phyloP scores from a whole-genome alignment of 441 rosid species.

The Isatis lusitanica region DNA sequence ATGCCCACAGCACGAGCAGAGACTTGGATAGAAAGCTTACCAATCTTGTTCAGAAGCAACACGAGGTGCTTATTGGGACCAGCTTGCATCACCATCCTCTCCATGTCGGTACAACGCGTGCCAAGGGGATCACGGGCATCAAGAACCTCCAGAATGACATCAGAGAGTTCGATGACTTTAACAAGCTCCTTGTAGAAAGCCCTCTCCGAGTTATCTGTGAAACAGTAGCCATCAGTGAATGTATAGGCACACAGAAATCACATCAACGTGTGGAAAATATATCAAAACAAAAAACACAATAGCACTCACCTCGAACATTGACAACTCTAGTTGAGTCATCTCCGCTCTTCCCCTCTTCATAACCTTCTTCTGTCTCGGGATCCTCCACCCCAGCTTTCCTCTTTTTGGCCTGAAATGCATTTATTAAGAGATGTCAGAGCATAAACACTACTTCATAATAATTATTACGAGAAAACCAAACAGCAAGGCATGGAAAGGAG shows the following conservation, averaged over 20 bases:
- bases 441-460: neutral
- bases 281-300: neutral
- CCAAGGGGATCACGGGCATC: conserved; percentile 95
- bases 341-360: conserved; percentile 18
- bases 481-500: neutral
- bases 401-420: conserved; percentile 56
- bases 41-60: conserved; percentile 87
- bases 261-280: neutral
- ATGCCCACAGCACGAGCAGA: conserved; percentile 2
- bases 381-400: conserved; percentile 74
- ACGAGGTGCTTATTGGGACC: conserved; percentile 85
- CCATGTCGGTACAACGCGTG: conserved; percentile 92
- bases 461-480: neutral
- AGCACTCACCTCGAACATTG: conserved; percentile 54
- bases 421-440: neutral
- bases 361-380: conserved; percentile 32
- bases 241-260: neutral
- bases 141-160: conserved; percentile 92
- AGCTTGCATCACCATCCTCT: conserved; percentile 84
- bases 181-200: conserved; percentile 93
- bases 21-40: conserved; percentile 37
- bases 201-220: conserved; percentile 76
- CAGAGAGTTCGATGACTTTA: conserved; percentile 87
- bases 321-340: conserved; percentile 35
- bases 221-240: conserved; percentile 17